phyloP scores from a whole-genome alignment of 2,329 filamentous ascomycete species.

The Verticillium klebahnii region DNA sequence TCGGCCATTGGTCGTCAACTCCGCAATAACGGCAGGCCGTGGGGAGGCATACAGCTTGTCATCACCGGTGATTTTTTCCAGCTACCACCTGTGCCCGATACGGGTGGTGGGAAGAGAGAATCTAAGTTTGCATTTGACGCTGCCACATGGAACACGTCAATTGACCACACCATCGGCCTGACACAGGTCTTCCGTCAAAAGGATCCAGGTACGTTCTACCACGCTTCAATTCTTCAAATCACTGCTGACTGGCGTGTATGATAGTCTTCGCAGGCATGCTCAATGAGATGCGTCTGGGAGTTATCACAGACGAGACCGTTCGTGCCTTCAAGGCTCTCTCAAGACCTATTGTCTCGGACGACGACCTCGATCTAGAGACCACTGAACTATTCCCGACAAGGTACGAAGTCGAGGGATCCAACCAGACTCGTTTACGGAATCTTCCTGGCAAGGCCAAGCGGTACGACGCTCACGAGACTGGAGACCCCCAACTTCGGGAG shows the following conservation, averaged over 20 bases:
- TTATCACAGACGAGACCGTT: constrained; percentile 71
- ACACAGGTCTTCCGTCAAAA: constrained; percentile 96
- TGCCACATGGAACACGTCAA: constrained; percentile 83
- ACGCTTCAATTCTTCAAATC: neutral
- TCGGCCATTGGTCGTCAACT: constrained; percentile 81
- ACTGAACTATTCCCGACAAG: constrained; percentile 94
- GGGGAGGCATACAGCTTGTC: constrained; percentile 92
- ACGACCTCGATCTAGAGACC: constrained; percentile 61
- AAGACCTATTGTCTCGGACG: constrained; percentile 66
- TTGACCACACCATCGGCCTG: constrained; percentile 91
- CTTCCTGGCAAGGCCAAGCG: constrained; percentile 63
- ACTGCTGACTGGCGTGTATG: neutral
- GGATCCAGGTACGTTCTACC: constrained; percentile 56
- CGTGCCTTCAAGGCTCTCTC: constrained; percentile 69
- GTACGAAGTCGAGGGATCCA: constrained; percentile 83
- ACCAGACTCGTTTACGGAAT: constrained; percentile 65
- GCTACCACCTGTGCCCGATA: constrained; percentile 84
- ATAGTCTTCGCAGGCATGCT: constrained; percentile 87
- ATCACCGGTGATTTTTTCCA: constrained; percentile 99
- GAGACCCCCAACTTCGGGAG: constrained; percentile 68
- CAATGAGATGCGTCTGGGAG: constrained; percentile 94
- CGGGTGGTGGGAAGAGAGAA: constrained; percentile 47
- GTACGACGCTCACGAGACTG: constrained; percentile 73
- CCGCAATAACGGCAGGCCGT: constrained; percentile 85
- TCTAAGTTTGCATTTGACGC: constrained; percentile 93